phyloP scores from a whole-genome alignment of 768 basidiomycete species.

The Hericium rajendrae region DNA sequence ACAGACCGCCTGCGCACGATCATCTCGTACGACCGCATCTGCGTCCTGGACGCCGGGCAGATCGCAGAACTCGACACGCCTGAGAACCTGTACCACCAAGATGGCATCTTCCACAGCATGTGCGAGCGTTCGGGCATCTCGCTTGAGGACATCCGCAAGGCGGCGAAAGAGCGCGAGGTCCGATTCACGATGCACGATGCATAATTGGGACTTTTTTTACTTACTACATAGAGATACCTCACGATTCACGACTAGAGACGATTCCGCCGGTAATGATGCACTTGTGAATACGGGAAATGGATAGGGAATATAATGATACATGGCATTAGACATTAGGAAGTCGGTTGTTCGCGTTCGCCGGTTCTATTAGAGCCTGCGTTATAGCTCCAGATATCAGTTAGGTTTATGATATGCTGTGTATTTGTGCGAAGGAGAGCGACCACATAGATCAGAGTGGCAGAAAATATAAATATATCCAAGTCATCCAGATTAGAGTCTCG shows the following conservation, averaged over 20 bases:
- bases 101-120: slow-evolving; percentile 79
- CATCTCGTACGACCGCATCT: slow-evolving; percentile 79
- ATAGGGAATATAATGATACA: background rate
- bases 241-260: background rate
- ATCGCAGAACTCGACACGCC: slow-evolving; percentile 87
- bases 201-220: background rate
- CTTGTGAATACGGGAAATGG: background rate
- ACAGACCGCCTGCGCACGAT: slow-evolving; percentile 80
- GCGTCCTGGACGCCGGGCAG: slow-evolving; percentile 74
- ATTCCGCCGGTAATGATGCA: too few relatives aligned
- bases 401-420: too few relatives aligned
- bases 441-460: background rate
- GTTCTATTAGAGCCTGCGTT: too few relatives aligned
- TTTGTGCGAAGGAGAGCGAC: background rate
- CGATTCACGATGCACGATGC: background rate
- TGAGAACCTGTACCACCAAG: slow-evolving; percentile 42
- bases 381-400: too few relatives aligned
- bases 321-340: background rate
- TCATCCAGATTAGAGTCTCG: slow-evolving; percentile 1
- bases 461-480: too few relatives aligned
- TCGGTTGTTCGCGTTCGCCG: too few relatives aligned
- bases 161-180: slow-evolving; percentile 19
- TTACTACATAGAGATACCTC: slow-evolving; percentile 4
- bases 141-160: slow-evolving; percentile 52
- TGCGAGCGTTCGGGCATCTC: slow-evolving; percentile 75